These are phyloP conservation scores for Xylaria flabelliformis DNA, from an alignment of 495 filamentous ascomycete species.

Conservation along the genomic window DNA sequence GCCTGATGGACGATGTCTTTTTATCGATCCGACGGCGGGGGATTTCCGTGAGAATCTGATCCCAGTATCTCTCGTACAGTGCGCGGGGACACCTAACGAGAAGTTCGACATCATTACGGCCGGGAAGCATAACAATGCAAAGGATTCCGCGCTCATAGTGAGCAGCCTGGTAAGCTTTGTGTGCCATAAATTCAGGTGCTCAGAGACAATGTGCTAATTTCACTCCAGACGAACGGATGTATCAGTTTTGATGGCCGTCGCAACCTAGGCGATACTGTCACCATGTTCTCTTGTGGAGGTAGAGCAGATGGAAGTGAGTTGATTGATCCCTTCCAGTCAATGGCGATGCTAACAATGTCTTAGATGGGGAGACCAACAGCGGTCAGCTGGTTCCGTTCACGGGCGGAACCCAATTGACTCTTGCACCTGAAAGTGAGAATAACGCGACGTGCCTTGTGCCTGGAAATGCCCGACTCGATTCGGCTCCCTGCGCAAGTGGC, in stretches of 20 bases:
- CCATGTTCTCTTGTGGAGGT: slow-evolving; percentile 60
- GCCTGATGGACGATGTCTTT: slow-evolving; percentile 58
- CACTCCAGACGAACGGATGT: slow-evolving; percentile 52
- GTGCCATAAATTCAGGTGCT: neutral
- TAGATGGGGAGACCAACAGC: slow-evolving; percentile 50
- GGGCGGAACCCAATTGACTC: slow-evolving; percentile 47
- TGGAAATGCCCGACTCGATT: slow-evolving; percentile 47
- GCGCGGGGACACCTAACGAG: slow-evolving; percentile 55
- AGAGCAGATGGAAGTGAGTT: slow-evolving; percentile 56
- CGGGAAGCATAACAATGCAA: slow-evolving; percentile 55
- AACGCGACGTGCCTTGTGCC: slow-evolving; percentile 51
- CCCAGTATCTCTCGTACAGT: slow-evolving; percentile 53
- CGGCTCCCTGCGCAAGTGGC: slow-evolving; percentile 49
- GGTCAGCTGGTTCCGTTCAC: slow-evolving; percentile 52
- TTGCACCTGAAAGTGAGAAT: slow-evolving; percentile 50
- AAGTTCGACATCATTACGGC: slow-evolving; percentile 62
- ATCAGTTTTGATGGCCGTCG: slow-evolving; percentile 57
- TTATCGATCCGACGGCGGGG: slow-evolving; percentile 59
- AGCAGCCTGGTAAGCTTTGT: slow-evolving; percentile 48
- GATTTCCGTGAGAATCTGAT: slow-evolving; percentile 64
- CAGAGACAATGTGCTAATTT: slow-evolving; percentile 16
- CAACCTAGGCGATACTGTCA: slow-evolving; percentile 53
- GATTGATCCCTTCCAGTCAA: neutral
- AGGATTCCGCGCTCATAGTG: slow-evolving; percentile 51
- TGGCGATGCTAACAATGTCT: slow-evolving; percentile 24